Evolutionary conservation across 345 rosid genomes (phyloP), one percentile per base, ranked within the genome.

Genomic region (Cardamine resedifolia): DNA sequence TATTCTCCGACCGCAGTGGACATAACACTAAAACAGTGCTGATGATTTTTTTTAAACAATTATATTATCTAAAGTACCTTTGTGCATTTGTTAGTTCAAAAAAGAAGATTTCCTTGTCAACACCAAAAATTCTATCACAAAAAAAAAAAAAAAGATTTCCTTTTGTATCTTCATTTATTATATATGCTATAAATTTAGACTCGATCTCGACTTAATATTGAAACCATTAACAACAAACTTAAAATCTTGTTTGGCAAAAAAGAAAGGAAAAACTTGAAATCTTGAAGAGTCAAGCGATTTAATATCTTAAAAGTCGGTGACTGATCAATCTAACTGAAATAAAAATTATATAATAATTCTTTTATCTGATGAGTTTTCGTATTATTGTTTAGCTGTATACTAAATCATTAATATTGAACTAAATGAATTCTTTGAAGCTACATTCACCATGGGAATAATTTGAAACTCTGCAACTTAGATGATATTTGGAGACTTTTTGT

Each of bases 1-100:
- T 76, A 69, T 76, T 69, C 79, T 75, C 79, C 74, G 75, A 76
- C 79, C 74, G 11, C 50, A 75, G 74, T 75, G 79, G 79, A 56
- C 36, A 62, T 53, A 44, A 68, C 74, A 68, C 64, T 68, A 21
- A 0, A 60, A 39, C 66, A 60, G n/a, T 58, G 27, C 59, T n/a
- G 24, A 36, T 68, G 8, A 19, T n/a, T 43, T 61, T 51, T 16
- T 16, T 59, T 9, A 18, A n/a, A n/a, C n/a, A n/a, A n/a, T 5
- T 11, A 10, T 36, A 49, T 28, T 50, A n/a, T 41, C 7, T 12
- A 56, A 66, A 24, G 48, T 45, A 66, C 67, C 9, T 74, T 48
- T 58, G 10, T 47, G 26, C n/a, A 12, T 41, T 68, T 33, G 58
- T 64, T 47, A 48, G 38, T 58, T n/a, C n/a, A n/a, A n/a, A n/a